Conservation (phyloP, 257 asterid species). For the Nicotiana noctiflora region DNA sequence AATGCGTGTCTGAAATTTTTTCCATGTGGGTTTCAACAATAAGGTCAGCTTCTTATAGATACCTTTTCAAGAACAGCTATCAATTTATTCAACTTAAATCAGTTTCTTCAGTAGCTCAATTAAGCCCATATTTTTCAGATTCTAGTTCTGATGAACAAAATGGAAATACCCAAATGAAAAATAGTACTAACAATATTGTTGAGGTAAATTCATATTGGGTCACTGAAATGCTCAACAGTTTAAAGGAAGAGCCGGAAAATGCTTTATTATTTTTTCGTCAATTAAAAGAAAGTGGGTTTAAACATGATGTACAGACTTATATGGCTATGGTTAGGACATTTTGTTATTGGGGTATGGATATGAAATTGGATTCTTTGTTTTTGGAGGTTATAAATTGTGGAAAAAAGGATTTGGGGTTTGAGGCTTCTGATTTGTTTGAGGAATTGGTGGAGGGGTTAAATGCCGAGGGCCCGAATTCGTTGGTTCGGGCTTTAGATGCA, state of each 20-base stretch:
- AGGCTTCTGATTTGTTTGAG: constrained; percentile 50
- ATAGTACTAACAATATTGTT: neutral
- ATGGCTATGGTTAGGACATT: constrained; percentile 58
- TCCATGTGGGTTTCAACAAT: constrained; percentile 44
- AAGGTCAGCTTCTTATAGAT: constrained; percentile 39
- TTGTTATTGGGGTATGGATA: constrained; percentile 46
- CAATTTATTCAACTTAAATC: constrained; percentile 36
- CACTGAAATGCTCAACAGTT: constrained; percentile 43
- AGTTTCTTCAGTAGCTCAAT: constrained; percentile 53
- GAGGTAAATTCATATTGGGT: constrained; percentile 36
- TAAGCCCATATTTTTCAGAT: constrained; percentile 42
- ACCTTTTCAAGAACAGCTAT: constrained; percentile 10
- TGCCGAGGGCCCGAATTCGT: constrained; percentile 33
- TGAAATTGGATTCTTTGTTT: constrained; percentile 44
- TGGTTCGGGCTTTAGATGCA: constrained; percentile 47
- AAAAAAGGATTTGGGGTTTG: constrained; percentile 36
- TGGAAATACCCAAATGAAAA: neutral
- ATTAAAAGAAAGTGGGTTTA: constrained; percentile 41
- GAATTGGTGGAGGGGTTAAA: constrained; percentile 45
- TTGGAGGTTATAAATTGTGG: constrained; percentile 37
- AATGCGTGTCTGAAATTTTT: constrained; percentile 2
- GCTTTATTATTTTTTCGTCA: constrained; percentile 47
- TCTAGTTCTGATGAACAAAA: constrained; percentile 42
- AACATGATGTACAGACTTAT: constrained; percentile 41
- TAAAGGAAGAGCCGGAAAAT: constrained; percentile 37